phyloP scores from a whole-genome alignment of 1,284 basidiomycete species.

The Trametes versicolor region DNA sequence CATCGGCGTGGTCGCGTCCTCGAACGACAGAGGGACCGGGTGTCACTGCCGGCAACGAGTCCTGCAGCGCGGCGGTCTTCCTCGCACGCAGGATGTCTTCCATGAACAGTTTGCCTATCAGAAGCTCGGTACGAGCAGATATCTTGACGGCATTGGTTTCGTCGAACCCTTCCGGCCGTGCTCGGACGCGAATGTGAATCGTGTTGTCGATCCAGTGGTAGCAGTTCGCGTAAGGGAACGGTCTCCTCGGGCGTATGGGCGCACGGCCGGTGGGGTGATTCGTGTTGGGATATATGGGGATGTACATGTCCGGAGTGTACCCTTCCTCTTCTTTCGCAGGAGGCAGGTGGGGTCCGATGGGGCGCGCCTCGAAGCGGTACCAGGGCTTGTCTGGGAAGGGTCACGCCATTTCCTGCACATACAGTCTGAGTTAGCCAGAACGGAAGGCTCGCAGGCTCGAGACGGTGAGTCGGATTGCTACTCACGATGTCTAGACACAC shows the following conservation, averaged over 20 bases:
- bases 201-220: slow-evolving; percentile 14
- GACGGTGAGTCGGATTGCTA: neutral
- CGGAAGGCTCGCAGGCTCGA: neutral
- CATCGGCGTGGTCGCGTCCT: too few species aligned
- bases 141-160: neutral
- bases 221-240: slow-evolving; percentile 19
- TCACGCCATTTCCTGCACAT: slow-evolving; percentile 1
- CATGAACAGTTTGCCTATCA: neutral
- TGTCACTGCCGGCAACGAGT: too few species aligned
- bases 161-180: neutral
- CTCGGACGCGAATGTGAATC: neutral
- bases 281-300: slow-evolving; percentile 20
- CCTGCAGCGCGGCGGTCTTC: neutral
- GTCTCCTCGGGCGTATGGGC: neutral
- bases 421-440: neutral
- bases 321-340: neutral
- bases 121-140: neutral
- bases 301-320: slow-evolving; percentile 17
- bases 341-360: slow-evolving; percentile 3
- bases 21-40: too few species aligned
- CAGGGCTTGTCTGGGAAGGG: slow-evolving; percentile 6
- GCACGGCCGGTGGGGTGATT: slow-evolving; percentile 2
- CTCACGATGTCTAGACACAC: neutral
- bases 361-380: slow-evolving; percentile 8
- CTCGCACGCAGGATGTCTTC: neutral